phyloP scores from a whole-genome alignment of 305 asterid species.

The Solanum hybrid region DNA sequence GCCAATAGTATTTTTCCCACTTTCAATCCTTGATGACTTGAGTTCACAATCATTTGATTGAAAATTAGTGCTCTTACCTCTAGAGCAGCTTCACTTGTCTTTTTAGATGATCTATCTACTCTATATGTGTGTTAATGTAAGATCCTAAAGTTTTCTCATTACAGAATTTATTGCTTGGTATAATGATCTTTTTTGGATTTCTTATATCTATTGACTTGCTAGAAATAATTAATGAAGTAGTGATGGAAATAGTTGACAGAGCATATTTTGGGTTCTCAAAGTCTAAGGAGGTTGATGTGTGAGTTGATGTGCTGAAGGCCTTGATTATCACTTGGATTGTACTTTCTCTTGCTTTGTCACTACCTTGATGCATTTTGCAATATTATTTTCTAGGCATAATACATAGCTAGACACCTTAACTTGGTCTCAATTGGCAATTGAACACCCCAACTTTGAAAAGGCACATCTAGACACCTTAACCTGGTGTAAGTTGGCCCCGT shows the following conservation, averaged over 20 bases:
- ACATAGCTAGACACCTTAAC: background rate
- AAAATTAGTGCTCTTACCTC: background rate
- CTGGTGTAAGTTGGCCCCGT: background rate
- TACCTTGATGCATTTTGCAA: background rate
- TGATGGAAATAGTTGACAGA: background rate
- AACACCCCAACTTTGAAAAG: background rate
- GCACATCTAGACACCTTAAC: background rate
- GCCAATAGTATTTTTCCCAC: background rate
- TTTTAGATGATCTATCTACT: background rate
- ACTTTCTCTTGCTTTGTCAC: background rate
- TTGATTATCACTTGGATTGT: background rate
- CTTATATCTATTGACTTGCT: background rate
- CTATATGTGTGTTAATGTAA: background rate
- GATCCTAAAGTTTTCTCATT: background rate
- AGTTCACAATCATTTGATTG: background rate
- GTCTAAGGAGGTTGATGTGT: background rate
- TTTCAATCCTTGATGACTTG: background rate
- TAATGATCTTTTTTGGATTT: background rate
- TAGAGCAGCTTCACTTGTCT: background rate
- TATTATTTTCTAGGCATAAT: background rate
- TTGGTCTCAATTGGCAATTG: background rate
- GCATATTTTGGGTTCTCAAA: background rate
- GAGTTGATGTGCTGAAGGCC: background rate
- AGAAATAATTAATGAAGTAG: background rate
- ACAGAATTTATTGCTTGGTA: background rate